Conservation (phyloP, 139 green algal genomes). For the Micractinium conductrix region DNA sequence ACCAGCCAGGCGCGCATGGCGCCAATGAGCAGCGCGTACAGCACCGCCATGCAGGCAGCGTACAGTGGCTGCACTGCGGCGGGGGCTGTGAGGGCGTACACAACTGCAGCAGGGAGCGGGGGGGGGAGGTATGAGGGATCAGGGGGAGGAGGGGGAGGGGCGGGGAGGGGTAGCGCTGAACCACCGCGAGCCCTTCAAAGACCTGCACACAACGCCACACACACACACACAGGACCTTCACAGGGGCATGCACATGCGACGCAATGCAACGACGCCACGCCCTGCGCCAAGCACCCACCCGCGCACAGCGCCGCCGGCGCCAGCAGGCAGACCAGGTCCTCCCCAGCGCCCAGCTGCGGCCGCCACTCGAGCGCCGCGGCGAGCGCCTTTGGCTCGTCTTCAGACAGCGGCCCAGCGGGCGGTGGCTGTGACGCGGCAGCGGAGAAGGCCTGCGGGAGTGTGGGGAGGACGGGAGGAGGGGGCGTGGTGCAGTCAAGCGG, state of each 20-base stretch:
- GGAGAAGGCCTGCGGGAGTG: slow-evolving; percentile 19
- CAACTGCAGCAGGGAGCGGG: not conserved
- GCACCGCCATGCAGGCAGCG: slow-evolving; percentile 33
- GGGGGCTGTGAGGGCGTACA: slow-evolving; percentile 50
- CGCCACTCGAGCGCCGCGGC: slow-evolving; percentile 40
- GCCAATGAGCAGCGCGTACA: slow-evolving; percentile 41
- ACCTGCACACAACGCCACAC: too few relatives aligned
- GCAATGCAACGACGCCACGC: too few relatives aligned
- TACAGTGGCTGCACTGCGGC: slow-evolving; percentile 41
- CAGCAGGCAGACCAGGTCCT: slow-evolving; percentile 32
- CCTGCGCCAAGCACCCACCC: not conserved
- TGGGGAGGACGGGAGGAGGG: not conserved
- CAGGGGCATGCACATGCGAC: too few relatives aligned
- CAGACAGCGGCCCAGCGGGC: slow-evolving; percentile 6
- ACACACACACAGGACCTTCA: too few relatives aligned
- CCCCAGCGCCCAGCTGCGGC: slow-evolving; percentile 20
- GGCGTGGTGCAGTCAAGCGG: too few relatives aligned
- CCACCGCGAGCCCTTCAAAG: too few relatives aligned
- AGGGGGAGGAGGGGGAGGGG: too few relatives aligned
- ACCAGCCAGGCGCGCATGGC: slow-evolving; percentile 36
- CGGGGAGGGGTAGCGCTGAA: too few relatives aligned
- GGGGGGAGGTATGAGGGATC: too few relatives aligned
- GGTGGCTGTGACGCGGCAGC: not conserved
- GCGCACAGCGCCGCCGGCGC: slow-evolving; percentile 1
- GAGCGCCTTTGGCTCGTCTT: slow-evolving; percentile 41